phyloP scores from a whole-genome alignment of 2,329 filamentous ascomycete genomes.

The Tolypocladium ovalisporum region DNA sequence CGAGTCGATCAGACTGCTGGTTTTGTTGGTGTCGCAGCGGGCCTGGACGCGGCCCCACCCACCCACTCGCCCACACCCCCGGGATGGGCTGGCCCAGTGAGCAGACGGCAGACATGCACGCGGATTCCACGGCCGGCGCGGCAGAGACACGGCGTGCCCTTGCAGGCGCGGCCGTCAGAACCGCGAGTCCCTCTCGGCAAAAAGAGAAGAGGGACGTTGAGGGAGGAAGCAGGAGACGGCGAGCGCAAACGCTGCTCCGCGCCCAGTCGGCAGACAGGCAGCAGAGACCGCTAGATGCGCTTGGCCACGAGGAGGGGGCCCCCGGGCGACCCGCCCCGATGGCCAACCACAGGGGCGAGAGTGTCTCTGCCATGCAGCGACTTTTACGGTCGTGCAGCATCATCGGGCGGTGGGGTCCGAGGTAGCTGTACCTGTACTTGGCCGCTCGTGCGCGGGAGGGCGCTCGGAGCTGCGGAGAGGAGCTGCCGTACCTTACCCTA shows the following conservation, averaged over 20 bases:
- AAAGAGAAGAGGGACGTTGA: too few relatives aligned
- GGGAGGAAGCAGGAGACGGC: background rate
- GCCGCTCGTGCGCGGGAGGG: background rate
- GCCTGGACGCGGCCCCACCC: background rate
- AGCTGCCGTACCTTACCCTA: too few relatives aligned
- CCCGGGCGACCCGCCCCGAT: background rate
- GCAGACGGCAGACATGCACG: background rate
- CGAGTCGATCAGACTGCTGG: background rate
- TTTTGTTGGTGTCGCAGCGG: background rate
- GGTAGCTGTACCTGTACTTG: background rate
- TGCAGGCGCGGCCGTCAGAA: background rate
- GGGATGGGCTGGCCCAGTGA: background rate
- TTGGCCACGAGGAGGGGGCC: too few relatives aligned
- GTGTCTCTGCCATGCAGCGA: background rate
- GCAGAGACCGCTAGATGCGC: background rate
- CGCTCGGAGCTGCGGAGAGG: background rate
- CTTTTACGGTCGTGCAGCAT: background rate
- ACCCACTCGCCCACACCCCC: background rate
- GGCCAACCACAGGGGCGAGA: background rate
- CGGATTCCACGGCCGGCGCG: background rate
- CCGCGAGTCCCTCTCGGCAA: background rate
- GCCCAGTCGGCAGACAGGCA: background rate
- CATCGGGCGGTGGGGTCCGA: background rate
- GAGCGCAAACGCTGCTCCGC: background rate
- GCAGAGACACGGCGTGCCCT: background rate